phyloP scores from a whole-genome alignment of 129 eudicot genomes.

The Erigeron canadensis region DNA sequence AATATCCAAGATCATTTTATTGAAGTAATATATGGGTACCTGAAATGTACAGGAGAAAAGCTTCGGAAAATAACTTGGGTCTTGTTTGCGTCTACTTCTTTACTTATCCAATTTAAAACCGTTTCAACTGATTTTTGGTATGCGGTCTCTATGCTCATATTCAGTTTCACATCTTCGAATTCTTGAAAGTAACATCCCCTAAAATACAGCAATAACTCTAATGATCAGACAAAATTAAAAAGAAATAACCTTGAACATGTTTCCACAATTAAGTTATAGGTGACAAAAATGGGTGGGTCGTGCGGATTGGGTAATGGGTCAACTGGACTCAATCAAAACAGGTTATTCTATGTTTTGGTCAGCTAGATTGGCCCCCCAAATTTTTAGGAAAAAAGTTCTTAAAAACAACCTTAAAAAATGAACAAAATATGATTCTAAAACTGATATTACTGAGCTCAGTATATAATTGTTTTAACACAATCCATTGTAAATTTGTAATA shows the following conservation, averaged over 20 bases:
- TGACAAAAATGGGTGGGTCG: background rate
- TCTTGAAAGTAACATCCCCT: constrained; percentile 96
- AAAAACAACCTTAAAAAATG: background rate
- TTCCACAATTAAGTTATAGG: background rate
- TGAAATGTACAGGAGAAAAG: constrained; percentile 94
- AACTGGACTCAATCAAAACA: background rate
- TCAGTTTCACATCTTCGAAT: constrained; percentile 64
- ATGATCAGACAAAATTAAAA: constrained; percentile 11
- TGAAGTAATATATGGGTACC: constrained; percentile 39
- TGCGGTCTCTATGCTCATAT: constrained; percentile 74
- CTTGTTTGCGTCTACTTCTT: constrained; percentile 57
- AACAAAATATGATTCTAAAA: background rate
- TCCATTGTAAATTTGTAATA: background rate
- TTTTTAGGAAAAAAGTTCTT: background rate
- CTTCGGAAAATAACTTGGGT: constrained; percentile 74
- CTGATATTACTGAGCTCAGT: background rate
- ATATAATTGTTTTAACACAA: background rate
- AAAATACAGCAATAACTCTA: constrained; percentile 19
- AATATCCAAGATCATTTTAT: background rate
- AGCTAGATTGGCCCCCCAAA: background rate
- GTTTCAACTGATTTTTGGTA: constrained; percentile 64
- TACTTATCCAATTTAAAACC: constrained; percentile 55
- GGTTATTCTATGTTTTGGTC: background rate
- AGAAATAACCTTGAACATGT: background rate
- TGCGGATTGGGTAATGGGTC: background rate